A percentile compares a stretch with the other conserved stretches of the same genome.
Conservation (phyloP, 495 filamentous ascomycete species). For the Chaetomium tenue region DNA sequence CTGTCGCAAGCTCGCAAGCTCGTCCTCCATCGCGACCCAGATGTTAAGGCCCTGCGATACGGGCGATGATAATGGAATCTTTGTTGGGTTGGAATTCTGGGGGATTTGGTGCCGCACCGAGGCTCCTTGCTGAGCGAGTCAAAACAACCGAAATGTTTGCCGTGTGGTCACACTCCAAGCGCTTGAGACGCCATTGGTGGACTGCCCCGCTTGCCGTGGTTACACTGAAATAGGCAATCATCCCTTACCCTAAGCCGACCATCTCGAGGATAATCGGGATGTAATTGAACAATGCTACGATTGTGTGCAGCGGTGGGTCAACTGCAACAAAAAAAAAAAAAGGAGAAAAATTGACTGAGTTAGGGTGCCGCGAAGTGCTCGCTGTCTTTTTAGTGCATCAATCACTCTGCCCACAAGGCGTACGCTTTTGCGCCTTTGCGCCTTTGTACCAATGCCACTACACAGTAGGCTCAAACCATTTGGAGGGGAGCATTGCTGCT, state of each 20-base stretch:
- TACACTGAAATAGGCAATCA: background rate
- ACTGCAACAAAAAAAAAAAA: background rate
- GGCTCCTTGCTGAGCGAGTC: background rate
- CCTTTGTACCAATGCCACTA: slow-evolving; percentile 7
- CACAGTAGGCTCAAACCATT: slow-evolving; percentile 18
- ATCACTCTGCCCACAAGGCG: background rate
- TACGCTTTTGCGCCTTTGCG: background rate
- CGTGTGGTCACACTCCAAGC: slow-evolving; percentile 1
- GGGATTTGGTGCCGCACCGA: too few relatives aligned
- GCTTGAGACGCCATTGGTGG: background rate
- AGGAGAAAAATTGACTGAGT: background rate
- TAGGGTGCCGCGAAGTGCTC: background rate
- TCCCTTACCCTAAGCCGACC: background rate
- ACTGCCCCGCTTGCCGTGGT: background rate
- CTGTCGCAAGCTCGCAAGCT: slow-evolving; percentile 9
- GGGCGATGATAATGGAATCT: background rate
- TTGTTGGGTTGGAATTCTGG: slow-evolving; percentile 8
- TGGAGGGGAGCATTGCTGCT: slow-evolving; percentile 12
- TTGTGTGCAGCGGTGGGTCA: background rate
- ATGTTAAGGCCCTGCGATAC: slow-evolving; percentile 2
- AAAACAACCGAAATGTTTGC: slow-evolving; percentile 4
- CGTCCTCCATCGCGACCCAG: slow-evolving; percentile 6
- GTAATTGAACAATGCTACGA: too few relatives aligned
- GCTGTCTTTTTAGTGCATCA: background rate
- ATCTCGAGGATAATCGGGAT: background rate